Evolutionary conservation across 2,329 filamentous ascomycete genomes (phyloP), one percentile per base, ranked within the genome.

Genomic region (Cytospora piceicola): DNA sequence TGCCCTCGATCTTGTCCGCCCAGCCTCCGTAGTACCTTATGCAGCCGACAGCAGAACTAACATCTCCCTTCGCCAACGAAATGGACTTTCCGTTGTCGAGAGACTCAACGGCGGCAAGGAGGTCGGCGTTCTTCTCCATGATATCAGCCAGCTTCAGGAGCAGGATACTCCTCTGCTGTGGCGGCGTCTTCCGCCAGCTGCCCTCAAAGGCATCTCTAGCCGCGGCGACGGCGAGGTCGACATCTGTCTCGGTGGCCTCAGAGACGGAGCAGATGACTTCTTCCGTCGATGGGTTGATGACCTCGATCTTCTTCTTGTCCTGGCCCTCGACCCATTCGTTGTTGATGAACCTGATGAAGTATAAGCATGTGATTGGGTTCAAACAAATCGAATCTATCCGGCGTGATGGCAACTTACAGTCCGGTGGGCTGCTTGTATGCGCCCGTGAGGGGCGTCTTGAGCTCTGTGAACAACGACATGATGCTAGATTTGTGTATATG

Each of bases 1-100:
- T 93, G 78, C 93, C 93, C 78, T 89, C 85, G 71, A 95, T 89
- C 88, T 96, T 97, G 84, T 97, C 93, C 73, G 93, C 91, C 89
- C 90, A 96, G 68, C 93, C 93, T 74, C 86, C 93, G 73, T 94
- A 95, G 82, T 94, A 97, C 78, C 93, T 88, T 74, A 97, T 79
- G 80, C 86, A 90, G 74, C 84, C 88, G 70, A 86, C 82, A 66
- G 89, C 88, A 71, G 86, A 85, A 63, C 77, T 81, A 52, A 96
- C 84, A 75, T 97, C 93, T 46, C 88, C 90, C 75, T 88, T 90
- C 69, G 92, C 90, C 85, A 92, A 87, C 74, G 75, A 83, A 76
- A 93, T 86, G 69, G 90, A 88, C 85, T 95, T 95, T 77, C 91
- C 94, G 75, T 96, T 93, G 83, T 96, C 93, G 64, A 96, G 85